Evolutionary conservation across 2,329 filamentous ascomycete genomes (phyloP).

Genomic region (Exophiala calicioides): DNA sequence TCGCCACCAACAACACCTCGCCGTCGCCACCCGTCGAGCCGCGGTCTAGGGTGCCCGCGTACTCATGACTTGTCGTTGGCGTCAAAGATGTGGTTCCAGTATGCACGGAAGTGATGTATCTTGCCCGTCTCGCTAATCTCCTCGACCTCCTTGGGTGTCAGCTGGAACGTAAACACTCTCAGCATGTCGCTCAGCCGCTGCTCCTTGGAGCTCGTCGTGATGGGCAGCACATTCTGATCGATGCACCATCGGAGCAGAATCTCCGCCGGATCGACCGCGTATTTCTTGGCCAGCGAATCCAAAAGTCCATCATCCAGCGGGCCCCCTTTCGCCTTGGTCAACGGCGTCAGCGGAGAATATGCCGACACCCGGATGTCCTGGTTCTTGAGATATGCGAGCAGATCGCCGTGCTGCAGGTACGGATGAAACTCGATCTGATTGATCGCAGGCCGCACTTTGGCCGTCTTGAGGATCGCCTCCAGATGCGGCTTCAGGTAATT

Average conservation of each 20-base stretch:
- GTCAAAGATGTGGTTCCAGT: slow-evolving; percentile 53
- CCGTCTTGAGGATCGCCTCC: slow-evolving; percentile 51
- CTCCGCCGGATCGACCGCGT: slow-evolving; percentile 59
- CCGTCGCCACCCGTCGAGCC: too few relatives aligned
- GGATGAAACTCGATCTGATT: slow-evolving; percentile 50
- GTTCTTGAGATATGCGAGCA: slow-evolving; percentile 43
- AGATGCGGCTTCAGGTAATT: slow-evolving; percentile 60
- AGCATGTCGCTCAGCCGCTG: slow-evolving; percentile 60
- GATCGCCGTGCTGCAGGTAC: slow-evolving; percentile 48
- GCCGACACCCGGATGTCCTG: slow-evolving; percentile 45
- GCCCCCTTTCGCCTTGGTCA: slow-evolving; percentile 57
- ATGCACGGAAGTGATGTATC: slow-evolving; percentile 54
- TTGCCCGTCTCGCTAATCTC: slow-evolving; percentile 52
- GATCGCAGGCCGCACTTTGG: slow-evolving; percentile 43
- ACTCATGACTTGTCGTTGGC: slow-evolving; percentile 41
- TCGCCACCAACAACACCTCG: too few relatives aligned
- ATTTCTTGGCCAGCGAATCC: slow-evolving; percentile 58
- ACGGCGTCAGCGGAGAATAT: slow-evolving; percentile 49
- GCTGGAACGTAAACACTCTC: slow-evolving; percentile 56
- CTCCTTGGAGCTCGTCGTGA: slow-evolving; percentile 64
- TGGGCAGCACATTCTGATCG: slow-evolving; percentile 59
- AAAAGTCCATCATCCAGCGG: slow-evolving; percentile 58
- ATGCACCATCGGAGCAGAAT: slow-evolving; percentile 62
- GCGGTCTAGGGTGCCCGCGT: neutral
- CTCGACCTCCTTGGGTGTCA: slow-evolving; percentile 60